Evolutionary conservation across 208 protist species (phyloP).

Genomic region (Wallacemonas sp.): DNA sequence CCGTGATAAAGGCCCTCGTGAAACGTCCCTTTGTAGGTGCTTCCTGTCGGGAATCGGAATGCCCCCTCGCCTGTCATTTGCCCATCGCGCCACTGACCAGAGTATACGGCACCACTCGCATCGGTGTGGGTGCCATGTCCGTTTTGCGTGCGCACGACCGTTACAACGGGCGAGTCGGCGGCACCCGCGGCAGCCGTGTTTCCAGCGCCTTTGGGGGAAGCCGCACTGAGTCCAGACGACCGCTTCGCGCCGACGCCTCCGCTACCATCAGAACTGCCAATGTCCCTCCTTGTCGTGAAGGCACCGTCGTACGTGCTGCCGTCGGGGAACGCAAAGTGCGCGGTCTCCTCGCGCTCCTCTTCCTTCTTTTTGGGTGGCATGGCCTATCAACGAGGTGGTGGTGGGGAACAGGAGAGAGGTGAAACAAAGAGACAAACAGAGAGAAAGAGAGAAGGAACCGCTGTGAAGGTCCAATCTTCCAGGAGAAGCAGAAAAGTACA

Average conservation of each 20-base stretch:
- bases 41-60: conserved; percentile 60
- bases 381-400: background rate
- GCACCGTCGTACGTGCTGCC: conserved; percentile 75
- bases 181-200: background rate
- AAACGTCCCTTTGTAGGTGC: conserved; percentile 58
- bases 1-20: conserved; percentile 66
- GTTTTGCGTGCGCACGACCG: conserved; percentile 8
- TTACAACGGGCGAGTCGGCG: conserved; percentile 5
- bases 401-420: background rate
- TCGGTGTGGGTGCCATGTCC: conserved; percentile 51
- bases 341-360: conserved; percentile 55
- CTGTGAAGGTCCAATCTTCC: too few species aligned
- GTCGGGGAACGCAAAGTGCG: conserved; percentile 61
- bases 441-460: background rate
- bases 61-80: conserved; percentile 61
- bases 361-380: conserved; percentile 78
- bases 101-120: conserved; percentile 66
- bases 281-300: conserved; percentile 28
- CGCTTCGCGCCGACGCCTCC: background rate
- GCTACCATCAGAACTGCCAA: conserved; percentile 13
- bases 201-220: background rate
- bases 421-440: background rate
- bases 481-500: too few species aligned
- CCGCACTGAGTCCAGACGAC: conserved; percentile 3
- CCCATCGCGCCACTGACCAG: conserved; percentile 84